phyloP scores from a whole-genome alignment of 805 yeast species.

The Metschnikowia baotianmanensis region DNA sequence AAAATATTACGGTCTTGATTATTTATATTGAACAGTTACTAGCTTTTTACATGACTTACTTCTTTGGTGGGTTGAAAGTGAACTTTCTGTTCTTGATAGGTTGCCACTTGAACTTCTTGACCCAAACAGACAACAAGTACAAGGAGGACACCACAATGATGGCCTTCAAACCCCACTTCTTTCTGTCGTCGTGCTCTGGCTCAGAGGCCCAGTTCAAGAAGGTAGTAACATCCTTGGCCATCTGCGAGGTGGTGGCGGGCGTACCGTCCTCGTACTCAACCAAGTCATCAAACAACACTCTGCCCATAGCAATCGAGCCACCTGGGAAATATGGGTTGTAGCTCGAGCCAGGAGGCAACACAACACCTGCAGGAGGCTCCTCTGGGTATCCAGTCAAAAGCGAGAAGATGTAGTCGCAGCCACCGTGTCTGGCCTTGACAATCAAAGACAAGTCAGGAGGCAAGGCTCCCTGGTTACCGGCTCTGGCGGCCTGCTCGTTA shows the following conservation, averaged over 20 bases:
- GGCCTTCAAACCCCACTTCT: conserved; percentile 94
- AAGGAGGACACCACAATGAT: conserved; percentile 73
- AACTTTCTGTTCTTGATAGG: conserved; percentile 93
- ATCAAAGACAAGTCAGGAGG: conserved; percentile 98
- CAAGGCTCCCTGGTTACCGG: conserved; percentile 98
- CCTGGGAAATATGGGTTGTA: conserved; percentile 99
- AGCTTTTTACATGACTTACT: conserved; percentile 23
- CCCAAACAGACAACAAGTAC: conserved; percentile 82
- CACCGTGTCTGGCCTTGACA: conserved; percentile 99
- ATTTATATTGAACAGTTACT: conserved; percentile 10
- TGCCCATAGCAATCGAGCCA: conserved; percentile 98
- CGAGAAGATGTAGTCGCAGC: conserved; percentile 90
- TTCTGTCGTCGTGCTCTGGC: conserved; percentile 98
- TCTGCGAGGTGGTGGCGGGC: conserved; percentile 96
- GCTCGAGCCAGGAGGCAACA: conserved; percentile 89
- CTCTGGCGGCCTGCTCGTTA: conserved; percentile 99
- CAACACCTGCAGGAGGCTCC: conserved; percentile 97
- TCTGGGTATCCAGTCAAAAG: conserved; percentile 98
- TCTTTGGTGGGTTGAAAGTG: conserved; percentile 88
- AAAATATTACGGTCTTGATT: not conserved
- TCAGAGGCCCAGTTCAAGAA: conserved; percentile 98
- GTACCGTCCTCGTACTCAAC: conserved; percentile 99
- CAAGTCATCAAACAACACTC: conserved; percentile 94
- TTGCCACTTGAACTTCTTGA: conserved; percentile 98
- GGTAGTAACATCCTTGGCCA: conserved; percentile 97